Conservation (phyloP, 768 basidiomycete species). For the Boletus rubescentipes region DNA sequence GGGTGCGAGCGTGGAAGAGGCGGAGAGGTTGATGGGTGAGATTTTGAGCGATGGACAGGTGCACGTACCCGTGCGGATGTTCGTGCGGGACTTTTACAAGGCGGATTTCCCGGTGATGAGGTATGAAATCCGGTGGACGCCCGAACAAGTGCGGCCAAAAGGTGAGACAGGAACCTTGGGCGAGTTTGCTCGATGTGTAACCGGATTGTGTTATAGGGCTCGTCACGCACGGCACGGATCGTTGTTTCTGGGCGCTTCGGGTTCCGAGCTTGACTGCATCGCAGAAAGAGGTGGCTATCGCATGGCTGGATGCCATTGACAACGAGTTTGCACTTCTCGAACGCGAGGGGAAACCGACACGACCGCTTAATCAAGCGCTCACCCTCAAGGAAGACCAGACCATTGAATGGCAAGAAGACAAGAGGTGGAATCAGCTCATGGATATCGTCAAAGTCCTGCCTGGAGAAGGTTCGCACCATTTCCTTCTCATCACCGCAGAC, state of each 20-base stretch:
- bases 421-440: constrained; percentile 53
- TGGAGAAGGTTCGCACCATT: constrained; percentile 15
- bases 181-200: too few species aligned
- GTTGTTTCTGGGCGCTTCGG: constrained; percentile 60
- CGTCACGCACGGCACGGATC: constrained; percentile 71
- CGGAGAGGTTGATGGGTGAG: constrained; percentile 51
- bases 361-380: constrained; percentile 42
- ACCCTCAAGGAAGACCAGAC: constrained; percentile 49
- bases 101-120: constrained; percentile 63
- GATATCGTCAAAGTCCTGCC: constrained; percentile 32
- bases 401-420: constrained; percentile 57
- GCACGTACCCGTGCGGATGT: constrained; percentile 61
- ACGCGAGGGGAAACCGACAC: constrained; percentile 28
- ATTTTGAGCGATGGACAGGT: constrained; percentile 65
- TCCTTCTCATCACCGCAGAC: neutral
- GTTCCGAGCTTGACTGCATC: constrained; percentile 44
- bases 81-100: constrained; percentile 56
- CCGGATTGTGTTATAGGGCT: too few species aligned
- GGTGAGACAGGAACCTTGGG: too few species aligned
- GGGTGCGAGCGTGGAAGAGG: constrained; percentile 45
- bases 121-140: constrained; percentile 70
- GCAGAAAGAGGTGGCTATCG: constrained; percentile 49
- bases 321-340: constrained; percentile 44
- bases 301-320: constrained; percentile 55
- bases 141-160: constrained; percentile 53